A percentile compares a stretch with the other conserved stretches of the same genome.
Evolutionary conservation across 163 green algal species (phyloP).

Genomic region (Prototheca cutis): DNA sequence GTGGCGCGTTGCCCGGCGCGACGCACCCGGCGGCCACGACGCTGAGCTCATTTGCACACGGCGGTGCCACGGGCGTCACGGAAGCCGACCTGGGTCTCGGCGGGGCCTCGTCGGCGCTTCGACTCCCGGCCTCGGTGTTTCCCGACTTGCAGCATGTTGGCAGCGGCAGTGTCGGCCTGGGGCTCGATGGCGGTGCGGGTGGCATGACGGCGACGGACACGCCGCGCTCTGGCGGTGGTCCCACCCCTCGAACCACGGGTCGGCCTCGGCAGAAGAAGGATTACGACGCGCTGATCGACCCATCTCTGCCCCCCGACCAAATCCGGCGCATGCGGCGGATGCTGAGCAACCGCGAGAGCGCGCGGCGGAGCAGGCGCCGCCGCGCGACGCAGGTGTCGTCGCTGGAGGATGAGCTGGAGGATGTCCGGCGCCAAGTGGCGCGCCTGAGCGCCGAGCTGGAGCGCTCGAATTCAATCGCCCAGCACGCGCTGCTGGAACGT

Average conservation of each 20-base stretch:
- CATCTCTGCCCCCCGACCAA: slow-evolving; percentile 20
- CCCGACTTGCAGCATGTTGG: too few relatives aligned
- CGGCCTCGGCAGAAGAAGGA: slow-evolving; percentile 8
- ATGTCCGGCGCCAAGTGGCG: slow-evolving; percentile 2
- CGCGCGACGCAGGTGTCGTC: slow-evolving; percentile 65
- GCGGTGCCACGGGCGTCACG: too few relatives aligned
- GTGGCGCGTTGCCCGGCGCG: too few relatives aligned
- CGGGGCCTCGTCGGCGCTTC: too few relatives aligned
- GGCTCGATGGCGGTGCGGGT: not conserved
- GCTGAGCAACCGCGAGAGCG: slow-evolving; percentile 73
- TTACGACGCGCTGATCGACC: slow-evolving; percentile 23
- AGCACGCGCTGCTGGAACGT: slow-evolving; percentile 2
- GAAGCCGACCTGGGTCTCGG: too few relatives aligned
- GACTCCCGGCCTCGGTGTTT: too few relatives aligned
- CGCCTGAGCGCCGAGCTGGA: slow-evolving; percentile 6
- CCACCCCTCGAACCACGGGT: not conserved
- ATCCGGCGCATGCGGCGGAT: slow-evolving; percentile 43
- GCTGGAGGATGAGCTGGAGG: slow-evolving; percentile 46
- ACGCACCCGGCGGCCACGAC: too few relatives aligned
- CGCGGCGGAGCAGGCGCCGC: slow-evolving; percentile 52
- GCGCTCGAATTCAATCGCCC: not conserved
- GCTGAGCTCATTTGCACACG: too few relatives aligned
- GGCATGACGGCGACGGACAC: not conserved
- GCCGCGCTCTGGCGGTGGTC: not conserved
- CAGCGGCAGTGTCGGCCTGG: too few relatives aligned